Evolutionary conservation across 768 basidiomycete genomes (phyloP), one percentile per base, ranked within the genome.

Genomic region (Psilocybe tampanensis): DNA sequence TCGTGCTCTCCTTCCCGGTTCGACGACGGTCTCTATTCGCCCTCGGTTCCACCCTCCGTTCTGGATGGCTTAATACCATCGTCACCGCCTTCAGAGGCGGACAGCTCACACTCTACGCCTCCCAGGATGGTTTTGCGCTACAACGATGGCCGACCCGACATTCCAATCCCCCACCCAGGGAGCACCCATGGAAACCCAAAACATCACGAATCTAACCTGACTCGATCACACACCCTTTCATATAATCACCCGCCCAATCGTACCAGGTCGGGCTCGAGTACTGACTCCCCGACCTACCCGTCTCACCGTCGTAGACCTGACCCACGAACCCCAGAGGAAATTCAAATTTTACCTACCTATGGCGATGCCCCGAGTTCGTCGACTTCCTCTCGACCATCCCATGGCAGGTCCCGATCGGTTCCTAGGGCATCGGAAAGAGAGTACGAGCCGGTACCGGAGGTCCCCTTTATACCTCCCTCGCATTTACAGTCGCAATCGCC

Each of bases 81-180:
- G 19, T 73, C 77, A 17, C 77, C 80, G 4, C 71, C 75, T 29
- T 83, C 81, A 33, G 80, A 80, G 41, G 77, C 74, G 2, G 80
- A 73, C 56, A 84, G 81, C 66, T 73, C 78, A 8, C 71, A 74
- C 60, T 84, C 82, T 8, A 63, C 84, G 11, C 90, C 90, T 1
- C 89, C 90, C 3, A 84, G 81, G 64, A 89, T 92, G 86, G 71
- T 90, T 57, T 72, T 91, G 63, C 82, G 82, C 53, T 92, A 85
- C 68, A 76, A 74, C 19, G 84, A 88, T 65, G 88, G 90, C 2
- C 69, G 85, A 36, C 79, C 80, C 2, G 86, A 89, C 70, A 70
- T 86, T 8, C 85, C 86, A 33, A 86, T 90, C 64, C 80, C 83
- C n/a, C 74, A 74, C 61, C 65, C 72, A 17, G 70, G 56, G 60